Percentiles rank a stretch among this genome's conserved stretches.
Conservation (phyloP, 2,329 filamentous ascomycete species). For the Penicillium sp. region DNA sequence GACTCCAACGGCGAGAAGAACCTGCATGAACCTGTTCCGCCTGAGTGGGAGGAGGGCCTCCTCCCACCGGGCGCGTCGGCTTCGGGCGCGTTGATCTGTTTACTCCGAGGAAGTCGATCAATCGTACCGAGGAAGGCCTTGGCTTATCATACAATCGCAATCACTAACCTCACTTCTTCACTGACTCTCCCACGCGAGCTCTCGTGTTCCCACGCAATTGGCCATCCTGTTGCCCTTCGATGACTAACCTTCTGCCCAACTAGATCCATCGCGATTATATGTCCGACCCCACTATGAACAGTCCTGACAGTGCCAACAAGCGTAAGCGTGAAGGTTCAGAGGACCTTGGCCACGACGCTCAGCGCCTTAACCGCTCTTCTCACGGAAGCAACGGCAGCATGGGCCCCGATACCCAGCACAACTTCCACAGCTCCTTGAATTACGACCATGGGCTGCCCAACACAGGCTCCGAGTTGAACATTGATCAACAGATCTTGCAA, state of each 20-base stretch:
- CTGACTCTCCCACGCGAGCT: constrained; percentile 7
- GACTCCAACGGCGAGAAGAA: background rate
- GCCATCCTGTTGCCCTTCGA: constrained; percentile 11
- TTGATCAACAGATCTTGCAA: constrained; percentile 53
- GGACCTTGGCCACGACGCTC: constrained; percentile 43
- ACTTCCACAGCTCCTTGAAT: constrained; percentile 41
- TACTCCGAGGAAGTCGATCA: constrained; percentile 20
- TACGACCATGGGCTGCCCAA: constrained; percentile 46
- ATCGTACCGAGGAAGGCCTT: constrained; percentile 15
- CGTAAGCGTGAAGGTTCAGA: constrained; percentile 47
- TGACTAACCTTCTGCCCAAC: constrained; percentile 24
- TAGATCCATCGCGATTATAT: constrained; percentile 28
- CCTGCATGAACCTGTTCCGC: constrained; percentile 5
- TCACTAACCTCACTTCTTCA: constrained; percentile 6
- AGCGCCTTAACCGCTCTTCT: constrained; percentile 46
- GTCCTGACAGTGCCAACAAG: constrained; percentile 43
- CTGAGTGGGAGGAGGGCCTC: background rate
- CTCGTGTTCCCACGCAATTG: background rate
- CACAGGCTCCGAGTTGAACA: constrained; percentile 44
- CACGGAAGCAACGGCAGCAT: constrained; percentile 46
- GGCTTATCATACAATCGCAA: constrained; percentile 7
- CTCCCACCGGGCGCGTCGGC: constrained; percentile 30
- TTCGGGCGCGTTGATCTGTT: constrained; percentile 33
- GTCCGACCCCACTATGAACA: constrained; percentile 45
- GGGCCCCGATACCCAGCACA: constrained; percentile 36